These are phyloP conservation scores for Neofusicoccum umdonicola DNA, from an alignment of 2,329 filamentous ascomycete genomes.

Conservation along the genomic window DNA sequence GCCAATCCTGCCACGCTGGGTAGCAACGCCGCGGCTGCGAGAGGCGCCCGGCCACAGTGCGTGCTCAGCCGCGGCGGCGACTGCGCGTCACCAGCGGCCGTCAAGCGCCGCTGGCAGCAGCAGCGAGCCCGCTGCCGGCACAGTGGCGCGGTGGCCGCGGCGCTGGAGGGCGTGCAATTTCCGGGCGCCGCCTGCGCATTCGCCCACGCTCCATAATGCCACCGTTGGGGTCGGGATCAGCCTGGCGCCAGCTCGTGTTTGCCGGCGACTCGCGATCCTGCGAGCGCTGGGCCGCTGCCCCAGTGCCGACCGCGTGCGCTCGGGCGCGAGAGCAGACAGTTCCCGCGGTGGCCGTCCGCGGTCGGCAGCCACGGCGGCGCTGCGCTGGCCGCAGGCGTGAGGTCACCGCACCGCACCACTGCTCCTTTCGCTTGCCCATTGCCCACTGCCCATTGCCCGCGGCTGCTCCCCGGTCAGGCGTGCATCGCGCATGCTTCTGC, in stretches of 20 bases:
- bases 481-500: background rate
- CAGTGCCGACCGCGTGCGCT: background rate
- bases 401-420: background rate
- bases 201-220: background rate
- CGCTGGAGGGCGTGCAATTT: background rate
- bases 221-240: conserved; percentile 1
- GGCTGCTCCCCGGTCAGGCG: background rate
- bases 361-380: background rate
- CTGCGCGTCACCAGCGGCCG: background rate
- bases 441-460: background rate
- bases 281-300: background rate
- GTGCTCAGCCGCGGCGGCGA: background rate
- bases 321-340: background rate
- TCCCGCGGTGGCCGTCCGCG: background rate
- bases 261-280: background rate
- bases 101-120: background rate
- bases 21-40: background rate
- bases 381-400: background rate
- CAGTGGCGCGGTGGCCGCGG: background rate
- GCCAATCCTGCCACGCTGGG: background rate
- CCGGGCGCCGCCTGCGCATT: background rate
- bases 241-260: conserved; percentile 2
- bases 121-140: background rate
- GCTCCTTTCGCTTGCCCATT: background rate
- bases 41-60: background rate